Evolutionary conservation across 345 rosid species (phyloP).

Genomic region (Corchorus olitorius): DNA sequence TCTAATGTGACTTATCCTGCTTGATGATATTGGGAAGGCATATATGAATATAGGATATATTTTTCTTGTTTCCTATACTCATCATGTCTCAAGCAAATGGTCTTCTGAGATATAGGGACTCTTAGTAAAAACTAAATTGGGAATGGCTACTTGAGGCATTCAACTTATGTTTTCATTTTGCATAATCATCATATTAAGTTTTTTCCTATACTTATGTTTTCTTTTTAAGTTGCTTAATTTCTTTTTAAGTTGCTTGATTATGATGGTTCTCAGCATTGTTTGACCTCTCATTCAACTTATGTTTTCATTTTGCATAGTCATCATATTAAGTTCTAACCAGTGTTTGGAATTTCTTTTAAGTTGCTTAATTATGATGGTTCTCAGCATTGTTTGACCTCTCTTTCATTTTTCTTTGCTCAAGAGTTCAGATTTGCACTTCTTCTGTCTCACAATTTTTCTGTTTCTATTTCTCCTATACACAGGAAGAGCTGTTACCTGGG

Average conservation of each 20-base stretch:
- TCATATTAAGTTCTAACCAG: neutral
- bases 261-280: neutral
- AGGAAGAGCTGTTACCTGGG: conserved; percentile 94
- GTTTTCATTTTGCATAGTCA: neutral
- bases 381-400: neutral
- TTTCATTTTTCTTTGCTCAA: neutral
- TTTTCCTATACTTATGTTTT: neutral
- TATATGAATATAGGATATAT: too few relatives aligned
- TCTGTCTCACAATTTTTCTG: neutral
- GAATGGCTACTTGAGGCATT: neutral
- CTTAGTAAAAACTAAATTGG: neutral
- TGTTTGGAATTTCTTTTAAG: neutral
- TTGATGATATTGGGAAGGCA: too few relatives aligned
- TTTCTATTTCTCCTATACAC: conserved; percentile 20
- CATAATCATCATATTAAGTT: neutral
- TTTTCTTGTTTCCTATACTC: too few relatives aligned
- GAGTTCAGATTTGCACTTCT: neutral
- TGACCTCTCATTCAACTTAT: neutral
- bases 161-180: neutral
- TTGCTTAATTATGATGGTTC: conserved; percentile 1
- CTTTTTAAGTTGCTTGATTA: neutral
- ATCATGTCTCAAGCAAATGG: too few relatives aligned
- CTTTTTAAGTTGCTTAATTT: neutral
- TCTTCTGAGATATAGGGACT: neutral
- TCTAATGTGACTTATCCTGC: too few relatives aligned